A percentile compares a stretch with the other conserved stretches of the same genome.
Evolutionary conservation across 1,284 basidiomycete genomes (phyloP).

Genomic region (Fistulinella cinereoalba): DNA sequence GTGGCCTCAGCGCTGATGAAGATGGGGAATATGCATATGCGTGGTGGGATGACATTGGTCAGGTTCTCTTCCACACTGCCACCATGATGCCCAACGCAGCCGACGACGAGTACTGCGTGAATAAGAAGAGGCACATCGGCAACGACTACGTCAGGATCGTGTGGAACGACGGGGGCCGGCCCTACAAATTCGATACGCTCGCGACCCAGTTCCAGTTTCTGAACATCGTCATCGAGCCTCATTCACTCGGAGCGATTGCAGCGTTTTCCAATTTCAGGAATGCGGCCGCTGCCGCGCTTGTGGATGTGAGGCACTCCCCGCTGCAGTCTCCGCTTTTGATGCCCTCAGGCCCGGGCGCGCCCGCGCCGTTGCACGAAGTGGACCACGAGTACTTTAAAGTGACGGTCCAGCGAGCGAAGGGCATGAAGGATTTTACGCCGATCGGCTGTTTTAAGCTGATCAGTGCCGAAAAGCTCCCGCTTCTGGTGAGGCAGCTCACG

Average conservation of each 20-base stretch:
- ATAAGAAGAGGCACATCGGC: slow-evolving; percentile 92
- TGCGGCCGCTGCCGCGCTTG: not conserved
- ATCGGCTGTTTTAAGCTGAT: slow-evolving; percentile 92
- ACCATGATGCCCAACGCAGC: slow-evolving; percentile 93
- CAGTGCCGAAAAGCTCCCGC: slow-evolving; percentile 78
- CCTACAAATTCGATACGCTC: slow-evolving; percentile 90
- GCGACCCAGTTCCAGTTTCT: slow-evolving; percentile 95
- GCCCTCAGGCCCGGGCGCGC: slow-evolving; percentile 12
- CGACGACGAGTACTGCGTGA: slow-evolving; percentile 65
- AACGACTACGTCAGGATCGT: slow-evolving; percentile 95
- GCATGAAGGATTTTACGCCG: slow-evolving; percentile 90
- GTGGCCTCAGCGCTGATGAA: slow-evolving; percentile 84
- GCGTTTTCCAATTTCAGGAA: slow-evolving; percentile 62
- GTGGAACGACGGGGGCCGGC: slow-evolving; percentile 91
- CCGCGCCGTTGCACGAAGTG: slow-evolving; percentile 41
- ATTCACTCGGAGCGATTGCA: slow-evolving; percentile 80
- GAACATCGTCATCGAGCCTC: slow-evolving; percentile 95
- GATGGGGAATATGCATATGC: slow-evolving; percentile 96
- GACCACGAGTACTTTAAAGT: slow-evolving; percentile 93
- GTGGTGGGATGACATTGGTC: slow-evolving; percentile 98
- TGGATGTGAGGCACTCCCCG: slow-evolving; percentile 21
- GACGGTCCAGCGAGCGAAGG: slow-evolving; percentile 77
- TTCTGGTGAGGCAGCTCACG: slow-evolving; percentile 82
- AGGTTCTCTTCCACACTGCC: slow-evolving; percentile 93
- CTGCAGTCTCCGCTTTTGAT: slow-evolving; percentile 18